phyloP scores from a whole-genome alignment of 176 grass and related monocot species.

The Luzula sylvatica region DNA sequence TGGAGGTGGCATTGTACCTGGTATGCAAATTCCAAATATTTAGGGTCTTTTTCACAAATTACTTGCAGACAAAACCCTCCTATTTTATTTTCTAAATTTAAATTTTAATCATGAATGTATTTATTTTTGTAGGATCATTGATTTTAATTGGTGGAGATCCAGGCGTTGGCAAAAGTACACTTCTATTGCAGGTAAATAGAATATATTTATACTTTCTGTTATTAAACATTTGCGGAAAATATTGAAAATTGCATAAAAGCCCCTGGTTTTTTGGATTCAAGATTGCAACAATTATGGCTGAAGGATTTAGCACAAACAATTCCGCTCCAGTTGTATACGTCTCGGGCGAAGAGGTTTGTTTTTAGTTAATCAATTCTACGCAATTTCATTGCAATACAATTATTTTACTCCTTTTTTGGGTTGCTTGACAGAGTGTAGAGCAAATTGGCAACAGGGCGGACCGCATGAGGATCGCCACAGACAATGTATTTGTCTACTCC shows the following conservation, averaged over 20 bases:
- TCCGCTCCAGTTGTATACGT: slow-evolving; percentile 73
- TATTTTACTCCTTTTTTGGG: slow-evolving; percentile 8
- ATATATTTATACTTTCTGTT: slow-evolving; percentile 11
- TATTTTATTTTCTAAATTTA: slow-evolving; percentile 11
- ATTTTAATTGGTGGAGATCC: slow-evolving; percentile 90
- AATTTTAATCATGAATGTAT: slow-evolving; percentile 16
- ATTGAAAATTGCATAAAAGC: too few species aligned
- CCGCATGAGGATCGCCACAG: slow-evolving; percentile 68
- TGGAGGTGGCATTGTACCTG: slow-evolving; percentile 88
- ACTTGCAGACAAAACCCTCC: neutral
- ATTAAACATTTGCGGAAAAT: too few species aligned
- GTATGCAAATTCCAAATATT: slow-evolving; percentile 24
- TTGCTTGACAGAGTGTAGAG: slow-evolving; percentile 63
- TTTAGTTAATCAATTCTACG: slow-evolving; percentile 15
- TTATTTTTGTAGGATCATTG: slow-evolving; percentile 72
- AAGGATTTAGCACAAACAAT: slow-evolving; percentile 18
- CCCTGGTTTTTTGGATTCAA: slow-evolving; percentile 29
- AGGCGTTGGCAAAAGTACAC: slow-evolving; percentile 96
- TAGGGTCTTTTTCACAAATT: neutral
- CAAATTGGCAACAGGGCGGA: slow-evolving; percentile 89
- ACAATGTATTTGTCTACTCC: slow-evolving; percentile 76
- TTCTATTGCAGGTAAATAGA: slow-evolving; percentile 67
- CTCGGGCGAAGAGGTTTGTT: slow-evolving; percentile 90
- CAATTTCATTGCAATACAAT: neutral
- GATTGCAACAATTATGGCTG: slow-evolving; percentile 66